A percentile compares a stretch with the other conserved stretches of the same genome.
Evolutionary conservation across 192 early-diverging fungal species (phyloP).

Genomic region (Rhizoclosmatium globosum): DNA sequence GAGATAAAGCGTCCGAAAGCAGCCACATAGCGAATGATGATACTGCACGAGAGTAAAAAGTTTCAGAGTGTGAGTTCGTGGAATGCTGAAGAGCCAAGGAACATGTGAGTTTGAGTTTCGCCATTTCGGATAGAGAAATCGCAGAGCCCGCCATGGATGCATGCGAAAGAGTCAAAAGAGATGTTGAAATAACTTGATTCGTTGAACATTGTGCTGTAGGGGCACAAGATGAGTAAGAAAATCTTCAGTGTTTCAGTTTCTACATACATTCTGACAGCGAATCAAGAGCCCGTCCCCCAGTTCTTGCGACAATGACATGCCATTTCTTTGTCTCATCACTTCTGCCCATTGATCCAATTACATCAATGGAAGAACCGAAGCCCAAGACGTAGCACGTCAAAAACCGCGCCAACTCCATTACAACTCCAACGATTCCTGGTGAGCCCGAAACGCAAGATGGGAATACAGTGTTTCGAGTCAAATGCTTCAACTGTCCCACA

Average conservation of each 20-base stretch:
- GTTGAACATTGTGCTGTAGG: not conserved
- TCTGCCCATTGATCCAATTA: not conserved
- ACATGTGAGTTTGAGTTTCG: slow-evolving; percentile 19
- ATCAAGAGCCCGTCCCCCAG: not conserved
- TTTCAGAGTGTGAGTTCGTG: not conserved
- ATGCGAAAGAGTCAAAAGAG: slow-evolving; percentile 16
- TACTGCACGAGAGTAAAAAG: not conserved
- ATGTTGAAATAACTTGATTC: not conserved
- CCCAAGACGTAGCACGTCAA: slow-evolving; percentile 11
- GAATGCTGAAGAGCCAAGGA: slow-evolving; percentile 15
- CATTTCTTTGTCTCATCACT: not conserved
- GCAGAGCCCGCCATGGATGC: slow-evolving; percentile 21
- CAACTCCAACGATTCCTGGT: not conserved
- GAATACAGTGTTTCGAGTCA: not conserved
- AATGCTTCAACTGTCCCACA: not conserved
- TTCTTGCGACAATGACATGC: slow-evolving; percentile 22
- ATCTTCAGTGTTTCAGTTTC: not conserved
- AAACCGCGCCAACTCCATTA: slow-evolving; percentile 12
- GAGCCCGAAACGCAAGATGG: not conserved
- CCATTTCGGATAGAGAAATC: not conserved
- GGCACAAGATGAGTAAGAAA: not conserved
- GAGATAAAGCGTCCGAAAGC: slow-evolving; percentile 7
- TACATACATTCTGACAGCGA: not conserved
- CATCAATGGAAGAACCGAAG: not conserved
- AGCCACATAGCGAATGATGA: slow-evolving; percentile 12